Evolutionary conservation across 768 basidiomycete genomes (phyloP).

Genomic region (Tylopilus cervinicoccineus): DNA sequence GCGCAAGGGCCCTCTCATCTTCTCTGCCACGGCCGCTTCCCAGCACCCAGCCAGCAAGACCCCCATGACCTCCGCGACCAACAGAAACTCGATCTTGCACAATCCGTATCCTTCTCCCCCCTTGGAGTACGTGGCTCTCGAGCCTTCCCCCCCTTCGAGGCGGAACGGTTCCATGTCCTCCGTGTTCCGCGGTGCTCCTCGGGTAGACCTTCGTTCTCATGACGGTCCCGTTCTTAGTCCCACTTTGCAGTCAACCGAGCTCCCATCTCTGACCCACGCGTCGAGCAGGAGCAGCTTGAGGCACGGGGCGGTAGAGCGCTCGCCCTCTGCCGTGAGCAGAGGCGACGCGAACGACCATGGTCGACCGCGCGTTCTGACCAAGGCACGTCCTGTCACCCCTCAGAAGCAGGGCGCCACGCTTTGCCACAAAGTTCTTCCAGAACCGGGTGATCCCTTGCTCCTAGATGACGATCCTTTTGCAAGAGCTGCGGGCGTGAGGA

Average conservation of each 20-base stretch:
- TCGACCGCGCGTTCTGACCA: conserved; percentile 27
- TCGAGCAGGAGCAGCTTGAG: conserved; percentile 14
- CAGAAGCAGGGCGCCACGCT: conserved; percentile 16
- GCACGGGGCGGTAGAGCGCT: conserved; percentile 10
- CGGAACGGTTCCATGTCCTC: conserved; percentile 5
- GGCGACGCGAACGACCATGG: conserved; percentile 11
- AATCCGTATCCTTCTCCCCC: conserved; percentile 30
- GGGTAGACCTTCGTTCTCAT: not conserved
- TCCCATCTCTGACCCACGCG: conserved; percentile 10
- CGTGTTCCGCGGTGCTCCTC: not conserved
- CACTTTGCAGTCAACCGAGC: conserved; percentile 10
- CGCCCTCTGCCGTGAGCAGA: conserved; percentile 2
- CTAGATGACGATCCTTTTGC: conserved; percentile 47
- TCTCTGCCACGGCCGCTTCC: conserved; percentile 48
- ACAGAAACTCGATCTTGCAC: not conserved
- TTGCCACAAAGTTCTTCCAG: conserved; percentile 6
- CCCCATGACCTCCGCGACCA: conserved; percentile 13
- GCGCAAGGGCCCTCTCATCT: conserved; percentile 58
- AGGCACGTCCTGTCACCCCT: conserved; percentile 33
- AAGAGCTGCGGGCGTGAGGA: conserved; percentile 46
- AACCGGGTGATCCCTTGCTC: conserved; percentile 21
- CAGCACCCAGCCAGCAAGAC: conserved; percentile 12
- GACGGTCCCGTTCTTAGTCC: not conserved
- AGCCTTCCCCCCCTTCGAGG: not conserved
- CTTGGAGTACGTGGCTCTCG: conserved; percentile 12